Percentiles rank a stretch among this genome's conserved stretches.
These are phyloP conservation scores for Kluyveromyces marxianus DNA, from an alignment of 1,139 yeast genomes.

Conservation along the genomic window DNA sequence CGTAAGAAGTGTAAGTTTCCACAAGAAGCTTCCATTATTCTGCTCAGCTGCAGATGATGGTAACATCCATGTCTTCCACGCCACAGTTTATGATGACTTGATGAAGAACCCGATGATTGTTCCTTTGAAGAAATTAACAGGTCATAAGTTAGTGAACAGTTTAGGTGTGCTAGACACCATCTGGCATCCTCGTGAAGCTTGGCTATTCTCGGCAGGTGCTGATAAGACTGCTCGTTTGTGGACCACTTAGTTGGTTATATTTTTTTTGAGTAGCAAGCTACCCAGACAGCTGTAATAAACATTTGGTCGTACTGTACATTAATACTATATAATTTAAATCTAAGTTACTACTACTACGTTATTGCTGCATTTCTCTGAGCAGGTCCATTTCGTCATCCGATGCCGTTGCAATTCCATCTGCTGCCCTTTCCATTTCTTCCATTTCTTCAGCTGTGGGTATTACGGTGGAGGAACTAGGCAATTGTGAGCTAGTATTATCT, in stretches of 20 bases:
- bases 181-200: conserved; percentile 99
- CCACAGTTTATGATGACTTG: conserved; percentile 90
- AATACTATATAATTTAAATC: not conserved
- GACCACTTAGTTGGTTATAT: conserved; percentile 54
- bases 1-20: conserved; percentile 81
- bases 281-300: conserved; percentile 3
- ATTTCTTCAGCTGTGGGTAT: conserved; percentile 6
- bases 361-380: conserved; percentile 3
- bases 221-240: conserved; percentile 94
- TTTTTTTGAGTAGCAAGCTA: too few relatives aligned
- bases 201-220: conserved; percentile 98
- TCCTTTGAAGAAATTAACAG: conserved; percentile 88
- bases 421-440: conserved; percentile 4
- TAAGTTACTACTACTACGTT: not conserved
- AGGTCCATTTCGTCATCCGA: conserved; percentile 3
- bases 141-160: conserved; percentile 75
- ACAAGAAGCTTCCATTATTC: conserved; percentile 82
- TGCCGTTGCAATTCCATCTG: conserved; percentile 1
- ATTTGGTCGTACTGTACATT: not conserved
- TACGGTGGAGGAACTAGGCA: not conserved
- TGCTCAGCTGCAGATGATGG: conserved; percentile 98
- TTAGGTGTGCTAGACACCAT: conserved; percentile 83
- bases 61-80: conserved; percentile 87
- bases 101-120: conserved; percentile 94
- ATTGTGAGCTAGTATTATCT: not conserved